phyloP scores from a whole-genome alignment of 345 rosid species.

The Anastatica hierochuntica region DNA sequence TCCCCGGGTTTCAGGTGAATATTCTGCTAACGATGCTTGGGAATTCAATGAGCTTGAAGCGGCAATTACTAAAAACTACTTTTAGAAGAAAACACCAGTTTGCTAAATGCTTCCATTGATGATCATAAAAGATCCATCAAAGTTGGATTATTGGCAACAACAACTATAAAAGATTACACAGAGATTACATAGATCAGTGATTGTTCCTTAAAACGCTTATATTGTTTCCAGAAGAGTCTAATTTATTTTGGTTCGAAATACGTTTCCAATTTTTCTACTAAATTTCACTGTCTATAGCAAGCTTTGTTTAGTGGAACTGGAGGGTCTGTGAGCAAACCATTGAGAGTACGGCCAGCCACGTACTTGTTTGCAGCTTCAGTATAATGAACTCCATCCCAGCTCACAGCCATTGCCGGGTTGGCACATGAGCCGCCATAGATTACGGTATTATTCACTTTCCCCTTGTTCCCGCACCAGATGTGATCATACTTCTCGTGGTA shows the following conservation, averaged over 20 bases:
- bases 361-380: slow-evolving; percentile 60
- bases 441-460: slow-evolving; percentile 40
- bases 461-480: slow-evolving; percentile 60
- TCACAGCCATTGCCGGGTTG: slow-evolving; percentile 37
- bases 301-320: slow-evolving; percentile 48
- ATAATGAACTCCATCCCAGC: slow-evolving; percentile 71
- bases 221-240: slow-evolving; percentile 8
- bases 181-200: slow-evolving; percentile 8
- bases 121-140: slow-evolving; percentile 2
- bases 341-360: slow-evolving; percentile 51
- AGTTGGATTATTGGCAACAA: slow-evolving; percentile 2
- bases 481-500: slow-evolving; percentile 49
- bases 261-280: slow-evolving; percentile 1
- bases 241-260: slow-evolving; percentile 5
- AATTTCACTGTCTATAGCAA: slow-evolving; percentile 39
- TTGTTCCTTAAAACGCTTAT: slow-evolving; percentile 1
- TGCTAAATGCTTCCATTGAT: not conserved
- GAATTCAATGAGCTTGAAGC: slow-evolving; percentile 80
- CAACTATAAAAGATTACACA: slow-evolving; percentile 13
- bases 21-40: slow-evolving; percentile 78
- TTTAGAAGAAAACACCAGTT: slow-evolving; percentile 18
- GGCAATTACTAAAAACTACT: slow-evolving; percentile 58
- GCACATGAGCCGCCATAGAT: slow-evolving; percentile 43
- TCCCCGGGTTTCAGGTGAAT: slow-evolving; percentile 43
- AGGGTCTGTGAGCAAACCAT: slow-evolving; percentile 56